phyloP scores from a whole-genome alignment of 257 asterid species.

The Fraxinus quadrangulata region DNA sequence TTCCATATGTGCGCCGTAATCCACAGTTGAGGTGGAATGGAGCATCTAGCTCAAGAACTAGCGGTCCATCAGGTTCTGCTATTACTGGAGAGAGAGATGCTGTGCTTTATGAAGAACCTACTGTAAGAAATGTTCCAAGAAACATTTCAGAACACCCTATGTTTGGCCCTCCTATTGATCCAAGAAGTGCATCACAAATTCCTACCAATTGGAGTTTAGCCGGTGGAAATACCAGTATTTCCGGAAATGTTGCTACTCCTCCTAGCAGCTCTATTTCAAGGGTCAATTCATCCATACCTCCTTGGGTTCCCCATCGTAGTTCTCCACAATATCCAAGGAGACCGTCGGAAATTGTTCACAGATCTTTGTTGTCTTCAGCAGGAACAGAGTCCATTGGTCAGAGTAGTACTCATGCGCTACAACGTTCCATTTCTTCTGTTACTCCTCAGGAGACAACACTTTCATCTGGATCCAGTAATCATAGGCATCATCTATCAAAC shows the following conservation, averaged over 20 bases:
- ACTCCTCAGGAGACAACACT: slow-evolving; percentile 48
- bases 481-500: slow-evolving; percentile 48
- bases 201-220: slow-evolving; percentile 53
- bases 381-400: slow-evolving; percentile 59
- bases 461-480: slow-evolving; percentile 54
- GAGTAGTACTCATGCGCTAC: slow-evolving; percentile 33
- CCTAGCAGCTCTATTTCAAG: slow-evolving; percentile 46
- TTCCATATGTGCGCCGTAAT: slow-evolving; percentile 44
- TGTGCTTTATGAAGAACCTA: slow-evolving; percentile 41
- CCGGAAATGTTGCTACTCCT: slow-evolving; percentile 52
- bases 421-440: slow-evolving; percentile 40
- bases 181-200: slow-evolving; percentile 53
- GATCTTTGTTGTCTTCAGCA: slow-evolving; percentile 60
- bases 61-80: slow-evolving; percentile 33
- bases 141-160: slow-evolving; percentile 76
- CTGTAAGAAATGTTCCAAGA: slow-evolving; percentile 50
- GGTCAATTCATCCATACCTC: slow-evolving; percentile 46
- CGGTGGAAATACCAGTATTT: slow-evolving; percentile 38
- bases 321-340: slow-evolving; percentile 62
- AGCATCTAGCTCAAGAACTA: slow-evolving; percentile 55
- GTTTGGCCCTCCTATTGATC: slow-evolving; percentile 55
- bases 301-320: slow-evolving; percentile 58
- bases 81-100: slow-evolving; percentile 30
- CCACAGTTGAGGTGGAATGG: slow-evolving; percentile 58
- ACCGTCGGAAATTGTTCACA: slow-evolving; percentile 64